Base-by-base conservation (phyloP, 768 basidiomycete species). In the Lentinula detonsa region DNA sequence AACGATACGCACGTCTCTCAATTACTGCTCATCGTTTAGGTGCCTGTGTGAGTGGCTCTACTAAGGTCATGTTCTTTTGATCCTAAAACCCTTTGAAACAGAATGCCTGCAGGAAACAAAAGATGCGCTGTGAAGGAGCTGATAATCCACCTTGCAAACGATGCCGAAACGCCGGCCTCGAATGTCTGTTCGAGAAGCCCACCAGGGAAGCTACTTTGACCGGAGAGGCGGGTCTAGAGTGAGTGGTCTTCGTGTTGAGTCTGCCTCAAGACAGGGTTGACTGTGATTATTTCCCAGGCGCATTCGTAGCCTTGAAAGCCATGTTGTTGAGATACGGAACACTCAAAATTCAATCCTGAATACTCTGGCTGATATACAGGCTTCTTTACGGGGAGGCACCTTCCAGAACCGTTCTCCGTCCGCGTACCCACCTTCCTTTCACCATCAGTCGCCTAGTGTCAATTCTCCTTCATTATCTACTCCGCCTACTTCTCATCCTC, bases 111-210 rank as follows among this genome's bases (percentile, higher is more conserved):
- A 81, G 95, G 66, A 91, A 93, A 69, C 94, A 95, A 79, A 97
- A 97, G 77, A 97, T 97, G 95, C 82, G 94, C 66, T 98, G 95
- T 70, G 93, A 95, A 72, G 94, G 93, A 1, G 95, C 94, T 15
- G 95, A 97, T 71, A 94, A 92, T 68, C 95, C 95, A 28, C 95
- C 95, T n/a, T 98, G 95, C 74, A 87, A 90, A 68, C 85, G 95
- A 48, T 98, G 95, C 75, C 83, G 91, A 35, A 90, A 93, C 67
- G 88, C 90, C 18, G 91, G 92, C 2, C 79, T 97, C 11, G 91
- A 95, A 45, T 98, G 95, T 75, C 80, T 97, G 37, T 96, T 98
- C 71, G 95, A 98, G 73, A 97, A 97, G 67, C 95, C 95, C 2
- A 87, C 86, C 11, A 81, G 87, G 66, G 93, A 95, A 71, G 89